phyloP scores from a whole-genome alignment of 306 rosid genomes.

The Ammopiptanthus mongolicus region DNA sequence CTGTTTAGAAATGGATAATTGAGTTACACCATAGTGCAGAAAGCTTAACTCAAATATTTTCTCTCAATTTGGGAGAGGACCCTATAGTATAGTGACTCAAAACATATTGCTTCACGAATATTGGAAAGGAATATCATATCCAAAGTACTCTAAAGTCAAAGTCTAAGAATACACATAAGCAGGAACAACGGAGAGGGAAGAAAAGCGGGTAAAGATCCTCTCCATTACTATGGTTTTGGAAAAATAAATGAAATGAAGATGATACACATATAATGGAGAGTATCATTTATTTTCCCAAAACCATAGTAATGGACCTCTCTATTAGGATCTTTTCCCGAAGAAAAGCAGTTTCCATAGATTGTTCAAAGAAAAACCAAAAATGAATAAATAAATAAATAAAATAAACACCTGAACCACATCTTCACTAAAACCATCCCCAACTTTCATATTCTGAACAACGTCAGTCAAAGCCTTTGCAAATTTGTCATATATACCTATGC shows the following conservation, averaged over 20 bases:
- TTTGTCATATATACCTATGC: conserved; percentile 78
- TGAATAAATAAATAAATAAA: background rate
- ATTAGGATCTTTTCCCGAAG: too few species aligned
- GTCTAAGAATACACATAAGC: background rate
- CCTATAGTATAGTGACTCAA: background rate
- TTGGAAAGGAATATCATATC: conserved; percentile 6
- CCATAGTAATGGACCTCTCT: too few species aligned
- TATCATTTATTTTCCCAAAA: too few species aligned
- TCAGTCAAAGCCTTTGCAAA: conserved; percentile 63
- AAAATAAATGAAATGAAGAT: too few species aligned
- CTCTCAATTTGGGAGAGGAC: conserved; percentile 2
- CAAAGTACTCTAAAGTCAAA: background rate
- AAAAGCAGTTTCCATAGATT: background rate
- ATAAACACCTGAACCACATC: conserved; percentile 75
- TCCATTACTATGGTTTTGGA: too few species aligned
- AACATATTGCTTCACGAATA: background rate
- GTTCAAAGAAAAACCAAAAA: background rate
- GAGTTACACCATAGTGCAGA: conserved; percentile 14
- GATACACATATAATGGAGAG: too few species aligned
- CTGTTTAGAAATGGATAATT: conserved; percentile 45
- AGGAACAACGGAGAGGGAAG: conserved; percentile 3
- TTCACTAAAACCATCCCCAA: conserved; percentile 91
- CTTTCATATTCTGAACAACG: conserved; percentile 78
- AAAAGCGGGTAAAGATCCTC: too few species aligned
- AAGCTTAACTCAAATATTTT: conserved; percentile 4